These are phyloP conservation scores for Ettlia oleoabundans DNA, from an alignment of 139 green algal genomes.

Conservation along the genomic window DNA sequence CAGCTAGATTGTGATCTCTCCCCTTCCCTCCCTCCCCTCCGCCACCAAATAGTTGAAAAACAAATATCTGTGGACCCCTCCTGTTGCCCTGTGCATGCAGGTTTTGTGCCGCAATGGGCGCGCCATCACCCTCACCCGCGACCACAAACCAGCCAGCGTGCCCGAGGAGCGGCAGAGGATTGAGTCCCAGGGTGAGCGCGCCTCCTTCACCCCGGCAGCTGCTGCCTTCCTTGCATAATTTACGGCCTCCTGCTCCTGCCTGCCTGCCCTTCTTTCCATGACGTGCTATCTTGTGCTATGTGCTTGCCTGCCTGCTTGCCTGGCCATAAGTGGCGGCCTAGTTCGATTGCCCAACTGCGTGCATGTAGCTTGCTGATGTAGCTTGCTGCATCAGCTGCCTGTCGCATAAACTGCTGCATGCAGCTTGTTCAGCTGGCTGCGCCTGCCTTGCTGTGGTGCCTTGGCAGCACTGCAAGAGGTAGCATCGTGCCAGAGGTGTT, in stretches of 20 bases:
- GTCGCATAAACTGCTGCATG: too few relatives aligned
- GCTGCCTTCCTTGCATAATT: too few relatives aligned
- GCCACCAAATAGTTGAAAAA: neutral
- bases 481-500: too few relatives aligned
- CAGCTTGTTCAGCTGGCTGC: neutral
- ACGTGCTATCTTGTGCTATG: too few relatives aligned
- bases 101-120: conserved; percentile 44
- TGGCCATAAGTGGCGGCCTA: too few relatives aligned
- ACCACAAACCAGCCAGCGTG: conserved; percentile 48
- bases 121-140: conserved; percentile 22
- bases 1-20: too few relatives aligned
- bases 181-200: conserved; percentile 41
- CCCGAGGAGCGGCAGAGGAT: conserved; percentile 46
- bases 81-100: neutral
- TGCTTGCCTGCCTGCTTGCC: too few relatives aligned
- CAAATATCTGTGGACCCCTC: neutral
- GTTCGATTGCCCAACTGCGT: too few relatives aligned
- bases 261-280: neutral
- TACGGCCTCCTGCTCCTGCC: neutral
- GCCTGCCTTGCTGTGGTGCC: neutral
- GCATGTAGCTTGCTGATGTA: too few relatives aligned
- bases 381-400: too few relatives aligned
- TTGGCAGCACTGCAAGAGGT: too few relatives aligned
- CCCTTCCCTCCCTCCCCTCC: too few relatives aligned
- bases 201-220: neutral